Percentiles rank a stretch among this genome's conserved stretches.
Evolutionary conservation across 2,329 filamentous ascomycete genomes (phyloP).

Genomic region (Drechslerella dactyloides): DNA sequence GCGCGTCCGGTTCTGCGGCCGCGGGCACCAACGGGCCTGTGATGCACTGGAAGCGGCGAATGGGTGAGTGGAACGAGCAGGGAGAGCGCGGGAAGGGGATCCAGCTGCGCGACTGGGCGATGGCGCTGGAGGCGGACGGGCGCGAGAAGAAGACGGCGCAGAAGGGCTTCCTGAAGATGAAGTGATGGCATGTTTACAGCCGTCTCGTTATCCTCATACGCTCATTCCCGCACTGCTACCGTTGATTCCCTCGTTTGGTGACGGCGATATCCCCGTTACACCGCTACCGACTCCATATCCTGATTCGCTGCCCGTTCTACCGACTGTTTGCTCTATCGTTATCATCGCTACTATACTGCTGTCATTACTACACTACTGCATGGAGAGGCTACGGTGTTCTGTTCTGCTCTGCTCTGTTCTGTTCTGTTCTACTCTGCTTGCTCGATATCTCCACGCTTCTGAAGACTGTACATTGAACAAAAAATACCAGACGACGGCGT

Average conservation of each 20-base stretch:
- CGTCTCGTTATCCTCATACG: background rate
- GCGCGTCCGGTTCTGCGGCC: background rate
- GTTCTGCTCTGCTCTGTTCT: background rate
- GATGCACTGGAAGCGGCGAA: slow-evolving; percentile 53
- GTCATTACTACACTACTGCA: background rate
- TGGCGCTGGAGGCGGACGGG: slow-evolving; percentile 54
- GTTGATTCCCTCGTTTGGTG: no score
- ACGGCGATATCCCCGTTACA: no score
- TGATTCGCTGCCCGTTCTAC: background rate
- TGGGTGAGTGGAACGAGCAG: slow-evolving; percentile 55
- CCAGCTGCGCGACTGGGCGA: slow-evolving; percentile 54
- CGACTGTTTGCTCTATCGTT: background rate
- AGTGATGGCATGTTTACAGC: slow-evolving; percentile 32
- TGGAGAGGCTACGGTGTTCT: background rate
- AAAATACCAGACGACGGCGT: slow-evolving; percentile 50
- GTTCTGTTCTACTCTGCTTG: background rate
- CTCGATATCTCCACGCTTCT: no score
- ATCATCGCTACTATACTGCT: slow-evolving; percentile 1
- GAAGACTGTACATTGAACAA: slow-evolving; percentile 39
- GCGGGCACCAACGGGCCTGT: slow-evolving; percentile 43
- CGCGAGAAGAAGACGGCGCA: slow-evolving; percentile 52
- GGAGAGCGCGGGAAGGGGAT: slow-evolving; percentile 53
- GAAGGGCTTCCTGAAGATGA: slow-evolving; percentile 54
- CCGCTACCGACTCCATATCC: background rate
- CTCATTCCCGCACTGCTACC: no score